phyloP scores from a whole-genome alignment of 2,329 filamentous ascomycete species.

The Sordariomycetes sp. region DNA sequence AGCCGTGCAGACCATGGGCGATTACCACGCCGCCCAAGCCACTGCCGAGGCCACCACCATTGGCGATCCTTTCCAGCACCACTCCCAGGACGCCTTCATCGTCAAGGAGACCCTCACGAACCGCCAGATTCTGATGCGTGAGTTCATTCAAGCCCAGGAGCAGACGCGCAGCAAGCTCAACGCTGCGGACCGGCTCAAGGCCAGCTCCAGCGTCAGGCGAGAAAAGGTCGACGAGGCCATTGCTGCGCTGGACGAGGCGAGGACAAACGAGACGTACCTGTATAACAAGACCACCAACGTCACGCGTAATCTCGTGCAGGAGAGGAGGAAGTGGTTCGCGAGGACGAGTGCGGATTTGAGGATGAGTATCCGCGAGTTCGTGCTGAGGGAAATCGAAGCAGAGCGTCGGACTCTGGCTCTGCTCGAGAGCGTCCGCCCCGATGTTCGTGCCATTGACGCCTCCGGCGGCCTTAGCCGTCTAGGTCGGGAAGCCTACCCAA shows the following conservation, averaged over 20 bases:
- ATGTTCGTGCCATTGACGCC: conserved; percentile 86
- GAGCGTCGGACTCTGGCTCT: conserved; percentile 87
- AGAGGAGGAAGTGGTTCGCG: conserved; percentile 85
- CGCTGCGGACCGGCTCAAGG: conserved; percentile 82
- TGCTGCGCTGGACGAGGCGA: conserved; percentile 76
- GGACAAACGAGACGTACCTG: conserved; percentile 71
- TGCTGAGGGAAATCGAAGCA: conserved; percentile 88
- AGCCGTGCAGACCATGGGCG: conserved; percentile 84
- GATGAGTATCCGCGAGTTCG: conserved; percentile 80
- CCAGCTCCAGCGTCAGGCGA: conserved; percentile 73
- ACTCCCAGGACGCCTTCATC: conserved; percentile 92
- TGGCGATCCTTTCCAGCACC: conserved; percentile 87
- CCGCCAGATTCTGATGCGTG: conserved; percentile 89
- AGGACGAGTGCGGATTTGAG: conserved; percentile 80
- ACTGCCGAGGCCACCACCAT: conserved; percentile 94
- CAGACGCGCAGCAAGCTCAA: conserved; percentile 71
- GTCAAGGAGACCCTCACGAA: conserved; percentile 98
- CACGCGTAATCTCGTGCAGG: conserved; percentile 77
- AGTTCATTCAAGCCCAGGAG: conserved; percentile 86
- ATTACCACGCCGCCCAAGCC: conserved; percentile 92
- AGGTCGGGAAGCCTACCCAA: conserved; percentile 69
- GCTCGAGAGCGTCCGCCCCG: conserved; percentile 85
- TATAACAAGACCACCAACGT: conserved; percentile 81
- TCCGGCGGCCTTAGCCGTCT: conserved; percentile 84
- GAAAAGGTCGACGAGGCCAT: conserved; percentile 99